Conservation (phyloP, 2,329 filamentous ascomycete genomes). For the Akanthomyces dipterigenus region DNA sequence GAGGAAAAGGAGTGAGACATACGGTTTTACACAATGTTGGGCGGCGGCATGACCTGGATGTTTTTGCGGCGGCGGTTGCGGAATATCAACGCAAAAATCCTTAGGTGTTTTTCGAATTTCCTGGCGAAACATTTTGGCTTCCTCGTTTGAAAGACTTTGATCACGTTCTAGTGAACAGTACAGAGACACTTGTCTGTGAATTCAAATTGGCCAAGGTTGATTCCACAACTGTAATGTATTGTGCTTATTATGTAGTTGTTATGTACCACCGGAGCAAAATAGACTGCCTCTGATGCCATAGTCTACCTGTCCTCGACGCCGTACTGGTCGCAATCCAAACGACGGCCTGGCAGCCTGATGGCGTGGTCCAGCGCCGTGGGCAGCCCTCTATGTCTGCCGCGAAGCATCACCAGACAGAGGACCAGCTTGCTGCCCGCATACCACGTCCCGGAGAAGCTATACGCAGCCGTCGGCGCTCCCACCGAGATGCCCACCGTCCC, state of each 20-base stretch:
- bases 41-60: constrained; percentile 11
- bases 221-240: no score
- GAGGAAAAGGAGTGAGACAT: no score
- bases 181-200: no score
- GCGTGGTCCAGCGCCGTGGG: constrained; percentile 51
- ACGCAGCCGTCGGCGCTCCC: constrained; percentile 46
- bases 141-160: no score
- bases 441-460: constrained; percentile 49
- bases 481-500: constrained; percentile 56
- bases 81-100: not conserved
- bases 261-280: no score
- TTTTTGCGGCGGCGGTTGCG: constrained; percentile 5
- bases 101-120: no score
- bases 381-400: constrained; percentile 49
- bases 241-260: no score
- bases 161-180: no score
- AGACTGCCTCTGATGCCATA: no score
- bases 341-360: constrained; percentile 35
- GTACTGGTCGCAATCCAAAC: constrained; percentile 24
- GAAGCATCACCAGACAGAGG: constrained; percentile 49
- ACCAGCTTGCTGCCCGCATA: constrained; percentile 51
- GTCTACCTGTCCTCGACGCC: not conserved
- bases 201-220: no score
- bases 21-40: not conserved
- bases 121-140: no score